Conservation (phyloP, 1,284 basidiomycete genomes). For the Quambalaria eucalypti region DNA sequence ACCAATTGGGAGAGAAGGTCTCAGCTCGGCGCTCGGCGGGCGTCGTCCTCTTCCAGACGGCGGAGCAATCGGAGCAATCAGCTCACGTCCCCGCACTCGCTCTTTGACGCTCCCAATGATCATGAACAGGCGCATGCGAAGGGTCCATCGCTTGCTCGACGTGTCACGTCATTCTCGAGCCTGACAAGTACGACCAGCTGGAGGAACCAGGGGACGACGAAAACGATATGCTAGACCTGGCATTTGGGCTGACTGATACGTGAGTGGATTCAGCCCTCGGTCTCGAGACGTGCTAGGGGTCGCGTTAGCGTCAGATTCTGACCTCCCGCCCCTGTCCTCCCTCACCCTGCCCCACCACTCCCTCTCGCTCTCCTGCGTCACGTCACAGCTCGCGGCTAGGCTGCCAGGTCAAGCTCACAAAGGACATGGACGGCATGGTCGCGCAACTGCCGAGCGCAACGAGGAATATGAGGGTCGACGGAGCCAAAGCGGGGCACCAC, state of each 20-base stretch:
- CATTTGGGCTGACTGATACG: slow-evolving; percentile 91
- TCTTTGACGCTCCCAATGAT: too few species aligned
- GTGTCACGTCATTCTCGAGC: slow-evolving; percentile 83
- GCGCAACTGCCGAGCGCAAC: slow-evolving; percentile 84
- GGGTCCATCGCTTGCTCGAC: slow-evolving; percentile 94
- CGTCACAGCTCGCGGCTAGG: slow-evolving; percentile 54
- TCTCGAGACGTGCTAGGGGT: background rate
- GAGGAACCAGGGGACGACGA: slow-evolving; percentile 94
- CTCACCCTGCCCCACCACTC: too few species aligned
- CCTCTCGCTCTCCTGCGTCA: background rate
- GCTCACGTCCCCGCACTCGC: too few species aligned
- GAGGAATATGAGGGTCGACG: slow-evolving; percentile 93
- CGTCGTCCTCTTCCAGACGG: too few species aligned
- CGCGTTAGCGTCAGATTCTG: background rate
- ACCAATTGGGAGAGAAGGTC: too few species aligned
- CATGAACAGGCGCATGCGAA: slow-evolving; percentile 61
- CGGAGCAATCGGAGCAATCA: too few species aligned
- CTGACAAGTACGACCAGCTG: slow-evolving; percentile 71
- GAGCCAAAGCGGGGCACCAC: slow-evolving; percentile 30
- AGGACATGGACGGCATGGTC: slow-evolving; percentile 73
- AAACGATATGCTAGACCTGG: slow-evolving; percentile 86
- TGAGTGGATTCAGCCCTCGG: slow-evolving; percentile 55
- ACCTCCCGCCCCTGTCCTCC: background rate
- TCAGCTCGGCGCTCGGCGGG: too few species aligned
- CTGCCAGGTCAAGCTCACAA: slow-evolving; percentile 72